These are phyloP conservation scores for Fusarium papillatum DNA, from an alignment of 2,329 filamentous ascomycete species.

Conservation along the genomic window DNA sequence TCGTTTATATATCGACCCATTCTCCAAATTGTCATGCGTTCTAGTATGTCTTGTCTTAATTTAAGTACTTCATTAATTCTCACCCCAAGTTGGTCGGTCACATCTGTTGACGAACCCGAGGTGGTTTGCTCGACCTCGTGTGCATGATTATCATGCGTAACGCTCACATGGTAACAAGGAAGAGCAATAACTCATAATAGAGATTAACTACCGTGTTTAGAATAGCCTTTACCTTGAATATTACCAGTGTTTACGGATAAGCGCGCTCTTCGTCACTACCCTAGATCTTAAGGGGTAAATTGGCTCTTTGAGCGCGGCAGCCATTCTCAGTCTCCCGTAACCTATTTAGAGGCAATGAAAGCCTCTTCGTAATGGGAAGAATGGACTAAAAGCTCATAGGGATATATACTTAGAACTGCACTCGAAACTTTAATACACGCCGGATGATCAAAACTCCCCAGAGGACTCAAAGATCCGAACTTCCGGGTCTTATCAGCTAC, in stretches of 20 bases:
- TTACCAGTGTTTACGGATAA: neutral
- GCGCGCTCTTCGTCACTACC: neutral
- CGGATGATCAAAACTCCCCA: neutral
- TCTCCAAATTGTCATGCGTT: neutral
- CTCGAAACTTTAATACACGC: neutral
- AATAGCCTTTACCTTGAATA: neutral
- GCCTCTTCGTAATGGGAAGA: fast-evolving
- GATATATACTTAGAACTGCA: neutral
- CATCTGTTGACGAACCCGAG: neutral
- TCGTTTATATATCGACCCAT: neutral
- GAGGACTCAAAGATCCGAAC: neutral
- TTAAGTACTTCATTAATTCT: neutral
- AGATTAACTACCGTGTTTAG: neutral
- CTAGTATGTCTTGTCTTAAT: neutral
- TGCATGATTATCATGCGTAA: neutral
- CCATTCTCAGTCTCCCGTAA: neutral
- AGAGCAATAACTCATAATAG: neutral
- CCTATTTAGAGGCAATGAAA: neutral
- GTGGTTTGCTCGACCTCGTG: neutral
- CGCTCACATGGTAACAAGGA: neutral
- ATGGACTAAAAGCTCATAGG: neutral
- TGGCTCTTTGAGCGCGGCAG: neutral
- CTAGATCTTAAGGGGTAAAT: neutral
- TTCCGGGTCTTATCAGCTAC: neutral
- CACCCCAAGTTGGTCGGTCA: neutral